A percentile compares a stretch with the other conserved stretches of the same genome.
These are phyloP conservation scores for Sambucus nigra DNA, from an alignment of 129 eudicot genomes.

Conservation along the genomic window DNA sequence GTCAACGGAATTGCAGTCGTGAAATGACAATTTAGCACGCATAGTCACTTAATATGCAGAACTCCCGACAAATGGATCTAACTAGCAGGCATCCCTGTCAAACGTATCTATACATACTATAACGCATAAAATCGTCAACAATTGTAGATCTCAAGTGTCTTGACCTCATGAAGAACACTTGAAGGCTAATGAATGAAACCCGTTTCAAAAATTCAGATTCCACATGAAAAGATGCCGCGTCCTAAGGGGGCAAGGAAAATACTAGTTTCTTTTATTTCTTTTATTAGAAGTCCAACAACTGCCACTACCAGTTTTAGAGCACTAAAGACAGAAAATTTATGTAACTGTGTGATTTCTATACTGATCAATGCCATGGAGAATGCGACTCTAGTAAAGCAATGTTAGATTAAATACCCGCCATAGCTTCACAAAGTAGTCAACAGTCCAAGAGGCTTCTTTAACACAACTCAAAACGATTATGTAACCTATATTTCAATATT, in stretches of 20 bases:
- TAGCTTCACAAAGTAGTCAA: constrained; percentile 4
- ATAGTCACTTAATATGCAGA: too few species aligned
- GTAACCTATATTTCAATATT: constrained; percentile 8
- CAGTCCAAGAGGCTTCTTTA: constrained; percentile 10
- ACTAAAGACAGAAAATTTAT: neutral
- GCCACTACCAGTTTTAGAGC: constrained; percentile 5
- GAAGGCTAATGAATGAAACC: neutral
- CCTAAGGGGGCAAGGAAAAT: neutral
- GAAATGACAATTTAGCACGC: neutral
- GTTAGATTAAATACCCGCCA: constrained; percentile 1
- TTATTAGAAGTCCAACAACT: constrained; percentile 7
- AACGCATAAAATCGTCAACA: neutral
- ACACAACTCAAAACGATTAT: neutral
- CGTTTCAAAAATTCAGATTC: constrained; percentile 4
- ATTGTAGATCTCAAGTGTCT: neutral
- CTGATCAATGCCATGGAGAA: neutral
- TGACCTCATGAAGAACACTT: constrained; percentile 1
- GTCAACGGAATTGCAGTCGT: constrained; percentile 6
- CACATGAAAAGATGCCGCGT: constrained; percentile 10
- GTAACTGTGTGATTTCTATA: too few species aligned
- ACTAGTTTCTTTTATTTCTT: neutral
- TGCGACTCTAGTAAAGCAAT: constrained; percentile 5
- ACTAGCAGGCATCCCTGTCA: neutral
- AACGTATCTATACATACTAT: constrained; percentile 2
- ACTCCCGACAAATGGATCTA: neutral